Evolutionary conservation across 768 basidiomycete species (phyloP), one percentile per base, ranked within the genome.

Genomic region (Albatrellus ellisii): DNA sequence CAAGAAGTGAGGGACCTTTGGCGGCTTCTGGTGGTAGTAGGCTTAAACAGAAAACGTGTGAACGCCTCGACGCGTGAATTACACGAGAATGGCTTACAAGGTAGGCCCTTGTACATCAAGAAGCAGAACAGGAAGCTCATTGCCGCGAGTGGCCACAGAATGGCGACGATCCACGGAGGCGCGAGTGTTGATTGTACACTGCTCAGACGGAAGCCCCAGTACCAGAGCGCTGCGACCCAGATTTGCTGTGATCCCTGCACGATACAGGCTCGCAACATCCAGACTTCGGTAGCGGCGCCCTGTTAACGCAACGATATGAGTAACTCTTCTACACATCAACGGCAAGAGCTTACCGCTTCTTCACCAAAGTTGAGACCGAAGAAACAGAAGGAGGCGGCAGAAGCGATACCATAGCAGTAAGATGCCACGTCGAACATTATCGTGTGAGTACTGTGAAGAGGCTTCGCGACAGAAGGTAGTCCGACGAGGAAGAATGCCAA

Each of bases 351-450:
- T 60, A 82, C 83, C 14, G 90, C 91, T 69, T 94, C 91, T 66
- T 95, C 91, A 59, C 91, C 91, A 57, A 95, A 95, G 61, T 95
- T 95, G 47, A 92, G 70, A 54, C 90, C 91, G 54, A 95, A 95
- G 73, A 89, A 92, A 37, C 77, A 64, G 70, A 94, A 95, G 11
- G 86, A 80, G 24, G 87, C 91, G 10, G 90, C 80, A 17, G 91
- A 94, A 15, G 83, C 90, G 38, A 88, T 60, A 24, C 90, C 91
- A 62, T 95, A 95, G 35, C 68, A 75, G 88, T 89, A 94, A 1
- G 87, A 90, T 8, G 91, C 89, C 20, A 74, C 63, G 54, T 77
- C 79, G 20, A 85, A 67, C 18, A 95, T 62, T 36, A 70, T 69
- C 14, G 68, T 65, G 49, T 86, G 84, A 4, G 77, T 69, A 2